Percentiles rank a stretch among this genome's conserved stretches.
Conservation (phyloP, 2,329 filamentous ascomycete species). For the Triangularia verruculosa region DNA sequence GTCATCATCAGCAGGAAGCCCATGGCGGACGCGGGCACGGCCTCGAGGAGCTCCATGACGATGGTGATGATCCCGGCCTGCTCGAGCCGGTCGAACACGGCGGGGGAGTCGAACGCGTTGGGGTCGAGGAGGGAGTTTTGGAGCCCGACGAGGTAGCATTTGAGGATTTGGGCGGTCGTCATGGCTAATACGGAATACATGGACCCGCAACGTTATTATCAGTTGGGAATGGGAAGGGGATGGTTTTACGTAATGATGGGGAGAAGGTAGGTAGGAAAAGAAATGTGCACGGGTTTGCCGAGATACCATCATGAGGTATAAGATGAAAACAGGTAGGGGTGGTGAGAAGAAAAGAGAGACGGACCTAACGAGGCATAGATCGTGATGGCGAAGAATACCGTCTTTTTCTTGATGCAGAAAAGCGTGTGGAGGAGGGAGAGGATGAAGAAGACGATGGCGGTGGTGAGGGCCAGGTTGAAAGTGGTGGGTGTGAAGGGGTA, state of each 20-base stretch:
- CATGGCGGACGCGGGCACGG: not conserved
- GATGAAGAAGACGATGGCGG: not conserved
- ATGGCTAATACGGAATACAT: not conserved
- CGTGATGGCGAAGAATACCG: not conserved
- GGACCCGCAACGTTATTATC: too few relatives aligned
- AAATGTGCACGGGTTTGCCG: too few relatives aligned
- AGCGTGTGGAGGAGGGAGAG: not conserved
- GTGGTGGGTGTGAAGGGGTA: not conserved
- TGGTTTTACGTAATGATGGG: too few relatives aligned
- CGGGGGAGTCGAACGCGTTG: not conserved
- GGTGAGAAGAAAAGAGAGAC: not conserved
- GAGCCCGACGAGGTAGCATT: not conserved
- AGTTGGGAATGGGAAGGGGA: too few relatives aligned
- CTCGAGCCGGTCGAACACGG: not conserved
- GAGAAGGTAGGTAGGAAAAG: too few relatives aligned
- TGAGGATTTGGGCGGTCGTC: not conserved
- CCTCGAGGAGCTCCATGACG: not conserved
- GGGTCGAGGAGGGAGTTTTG: not conserved
- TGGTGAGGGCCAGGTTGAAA: not conserved
- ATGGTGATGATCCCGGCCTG: not conserved
- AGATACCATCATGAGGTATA: too few relatives aligned
- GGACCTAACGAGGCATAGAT: not conserved
- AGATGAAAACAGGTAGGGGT: not conserved
- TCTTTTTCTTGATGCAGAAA: not conserved
- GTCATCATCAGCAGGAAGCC: constrained; percentile 14